Evolutionary conservation across 176 grass and related monocot species (phyloP).

Genomic region (Oryza meridionalis): DNA sequence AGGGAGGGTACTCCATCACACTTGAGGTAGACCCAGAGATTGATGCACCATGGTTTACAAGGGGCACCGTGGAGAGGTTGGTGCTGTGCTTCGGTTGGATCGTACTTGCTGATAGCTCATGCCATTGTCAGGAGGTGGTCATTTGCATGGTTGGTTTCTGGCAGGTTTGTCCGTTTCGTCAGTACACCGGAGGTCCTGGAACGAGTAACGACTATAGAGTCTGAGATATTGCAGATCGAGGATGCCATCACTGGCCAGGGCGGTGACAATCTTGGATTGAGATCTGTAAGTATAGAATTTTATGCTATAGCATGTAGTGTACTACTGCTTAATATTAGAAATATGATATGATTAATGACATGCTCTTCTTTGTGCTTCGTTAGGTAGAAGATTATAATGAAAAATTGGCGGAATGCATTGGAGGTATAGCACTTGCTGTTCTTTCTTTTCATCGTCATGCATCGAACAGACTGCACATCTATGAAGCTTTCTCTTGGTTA

Average conservation of each 20-base stretch:
- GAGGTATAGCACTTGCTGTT: slow-evolving; percentile 46
- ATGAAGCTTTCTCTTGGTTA: slow-evolving; percentile 11
- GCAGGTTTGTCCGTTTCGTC: slow-evolving; percentile 97
- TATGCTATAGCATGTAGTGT: neutral
- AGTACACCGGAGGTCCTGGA: slow-evolving; percentile 96
- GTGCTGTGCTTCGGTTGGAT: neutral
- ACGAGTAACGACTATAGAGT: slow-evolving; percentile 83
- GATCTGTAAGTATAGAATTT: slow-evolving; percentile 50
- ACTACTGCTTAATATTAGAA: neutral
- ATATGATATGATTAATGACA: slow-evolving; percentile 19
- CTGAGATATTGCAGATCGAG: slow-evolving; percentile 90
- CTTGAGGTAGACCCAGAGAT: slow-evolving; percentile 53
- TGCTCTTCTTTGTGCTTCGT: slow-evolving; percentile 32
- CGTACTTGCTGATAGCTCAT: neutral
- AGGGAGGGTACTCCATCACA: slow-evolving; percentile 89
- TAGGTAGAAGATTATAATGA: slow-evolving; percentile 68
- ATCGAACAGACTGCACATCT: neutral
- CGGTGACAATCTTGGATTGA: slow-evolving; percentile 55
- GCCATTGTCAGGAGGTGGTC: neutral
- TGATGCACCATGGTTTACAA: slow-evolving; percentile 83
- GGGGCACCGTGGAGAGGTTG: slow-evolving; percentile 85
- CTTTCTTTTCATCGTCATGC: slow-evolving; percentile 23
- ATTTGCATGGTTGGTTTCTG: slow-evolving; percentile 33
- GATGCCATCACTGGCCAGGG: slow-evolving; percentile 75
- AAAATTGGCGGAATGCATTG: slow-evolving; percentile 53